These are phyloP conservation scores for Bonia amplexicaulis DNA, from an alignment of 176 grass and related monocot genomes.

Conservation along the genomic window DNA sequence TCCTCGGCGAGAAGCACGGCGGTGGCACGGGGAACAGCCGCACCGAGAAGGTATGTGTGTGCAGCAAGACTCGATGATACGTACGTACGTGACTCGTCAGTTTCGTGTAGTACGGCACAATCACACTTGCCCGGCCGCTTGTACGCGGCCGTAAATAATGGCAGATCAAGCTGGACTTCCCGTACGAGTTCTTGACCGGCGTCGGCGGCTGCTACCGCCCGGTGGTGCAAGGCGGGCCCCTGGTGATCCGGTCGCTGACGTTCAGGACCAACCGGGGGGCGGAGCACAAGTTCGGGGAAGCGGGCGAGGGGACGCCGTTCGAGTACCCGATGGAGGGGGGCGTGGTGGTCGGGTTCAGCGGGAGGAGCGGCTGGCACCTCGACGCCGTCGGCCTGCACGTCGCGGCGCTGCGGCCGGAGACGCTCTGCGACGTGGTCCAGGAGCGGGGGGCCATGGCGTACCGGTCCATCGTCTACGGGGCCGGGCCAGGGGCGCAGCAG, in stretches of 20 bases:
- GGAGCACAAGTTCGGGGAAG: not conserved
- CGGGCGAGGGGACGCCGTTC: conserved; percentile 20
- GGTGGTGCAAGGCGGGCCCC: not conserved
- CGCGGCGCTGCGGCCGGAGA: conserved; percentile 9
- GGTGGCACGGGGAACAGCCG: not conserved
- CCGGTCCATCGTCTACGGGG: conserved; percentile 15
- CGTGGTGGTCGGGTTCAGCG: conserved; percentile 41
- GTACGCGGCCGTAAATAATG: too few species aligned
- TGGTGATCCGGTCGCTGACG: conserved; percentile 9
- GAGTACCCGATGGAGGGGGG: conserved; percentile 25
- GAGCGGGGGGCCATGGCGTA: conserved; percentile 22
- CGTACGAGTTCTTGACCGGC: conserved; percentile 16
- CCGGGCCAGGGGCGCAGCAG: not conserved
- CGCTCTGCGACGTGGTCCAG: conserved; percentile 10
- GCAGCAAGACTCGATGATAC: not conserved
- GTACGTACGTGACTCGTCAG: not conserved
- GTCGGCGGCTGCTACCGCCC: not conserved
- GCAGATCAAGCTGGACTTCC: conserved; percentile 26
- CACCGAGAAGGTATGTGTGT: not conserved
- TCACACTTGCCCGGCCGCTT: too few species aligned
- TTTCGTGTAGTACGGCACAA: too few species aligned
- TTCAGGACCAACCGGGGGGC: not conserved
- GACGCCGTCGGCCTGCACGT: conserved; percentile 38
- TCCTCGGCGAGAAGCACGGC: conserved; percentile 27
- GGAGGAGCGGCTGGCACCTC: conserved; percentile 39